Evolutionary conservation across 176 grass and related monocot genomes (phyloP).

Genomic region (Zoysia japonica): DNA sequence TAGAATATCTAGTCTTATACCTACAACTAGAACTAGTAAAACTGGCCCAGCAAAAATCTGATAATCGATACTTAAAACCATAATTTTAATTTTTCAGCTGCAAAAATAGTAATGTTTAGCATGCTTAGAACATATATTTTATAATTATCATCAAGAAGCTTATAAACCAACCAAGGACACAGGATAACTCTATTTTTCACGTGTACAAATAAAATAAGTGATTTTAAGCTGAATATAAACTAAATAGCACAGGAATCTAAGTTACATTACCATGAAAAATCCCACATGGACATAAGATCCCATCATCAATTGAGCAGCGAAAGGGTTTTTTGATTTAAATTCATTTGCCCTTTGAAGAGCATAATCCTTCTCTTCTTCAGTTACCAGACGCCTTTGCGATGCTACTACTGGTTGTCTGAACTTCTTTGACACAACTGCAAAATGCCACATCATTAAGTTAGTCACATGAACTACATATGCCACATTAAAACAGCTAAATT

Average conservation of each 20-base stretch:
- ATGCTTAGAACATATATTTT: background rate
- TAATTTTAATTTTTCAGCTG: background rate
- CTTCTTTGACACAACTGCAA: background rate
- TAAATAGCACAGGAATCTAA: conserved; percentile 14
- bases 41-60: background rate
- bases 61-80: conserved; percentile 14
- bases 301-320: conserved; percentile 56
- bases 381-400: background rate
- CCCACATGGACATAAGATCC: conserved; percentile 78
- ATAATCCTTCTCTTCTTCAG: background rate
- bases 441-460: background rate
- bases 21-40: background rate
- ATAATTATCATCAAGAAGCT: background rate
- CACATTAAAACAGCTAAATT: background rate
- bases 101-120: background rate
- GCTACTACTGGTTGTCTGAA: background rate
- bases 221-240: conserved; percentile 1
- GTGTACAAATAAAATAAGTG: conserved; percentile 11
- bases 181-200: conserved; percentile 6
- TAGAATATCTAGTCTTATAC: background rate
- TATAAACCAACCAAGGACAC: background rate
- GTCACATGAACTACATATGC: background rate
- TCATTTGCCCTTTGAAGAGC: conserved; percentile 43
- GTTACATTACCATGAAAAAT: conserved; percentile 78
- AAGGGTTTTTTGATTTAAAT: conserved; percentile 76